Conservation (phyloP, 495 filamentous ascomycete species). For the Sphaerosporella brunnea region DNA sequence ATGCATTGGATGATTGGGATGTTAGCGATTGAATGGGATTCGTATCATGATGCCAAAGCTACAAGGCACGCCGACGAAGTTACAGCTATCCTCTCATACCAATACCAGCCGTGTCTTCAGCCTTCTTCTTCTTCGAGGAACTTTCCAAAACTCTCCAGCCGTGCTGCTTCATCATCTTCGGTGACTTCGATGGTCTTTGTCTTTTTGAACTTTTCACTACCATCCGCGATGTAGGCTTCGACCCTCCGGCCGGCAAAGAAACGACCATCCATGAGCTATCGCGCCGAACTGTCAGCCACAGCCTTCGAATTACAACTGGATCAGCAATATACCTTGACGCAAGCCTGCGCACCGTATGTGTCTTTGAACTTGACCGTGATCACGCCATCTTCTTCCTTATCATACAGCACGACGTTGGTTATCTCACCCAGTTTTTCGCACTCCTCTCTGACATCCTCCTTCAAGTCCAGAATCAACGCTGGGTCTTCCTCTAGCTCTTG, state of each 20-base stretch:
- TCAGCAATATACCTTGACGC: slow-evolving; percentile 39
- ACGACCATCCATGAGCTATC: slow-evolving; percentile 61
- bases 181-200: slow-evolving; percentile 31
- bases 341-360: slow-evolving; percentile 50
- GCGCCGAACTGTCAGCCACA: neutral
- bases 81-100: neutral
- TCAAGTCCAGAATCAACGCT: slow-evolving; percentile 69
- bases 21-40: slow-evolving; percentile 16
- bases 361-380: slow-evolving; percentile 64
- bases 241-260: slow-evolving; percentile 58
- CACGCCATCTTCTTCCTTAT: slow-evolving; percentile 72
- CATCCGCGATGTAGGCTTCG: slow-evolving; percentile 57
- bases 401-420: slow-evolving; percentile 79
- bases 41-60: neutral
- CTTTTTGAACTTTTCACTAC: slow-evolving; percentile 61
- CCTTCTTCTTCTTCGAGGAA: slow-evolving; percentile 16
- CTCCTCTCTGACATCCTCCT: slow-evolving; percentile 82
- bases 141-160: slow-evolving; percentile 27
- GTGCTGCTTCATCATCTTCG: slow-evolving; percentile 29
- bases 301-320: neutral
- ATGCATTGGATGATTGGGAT: slow-evolving; percentile 19
- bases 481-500: slow-evolving; percentile 71
- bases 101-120: neutral
- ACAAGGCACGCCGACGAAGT: neutral
- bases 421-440: slow-evolving; percentile 73